Base-by-base conservation (phyloP, 495 filamentous ascomycete species). In the Halenospora varia region DNA sequence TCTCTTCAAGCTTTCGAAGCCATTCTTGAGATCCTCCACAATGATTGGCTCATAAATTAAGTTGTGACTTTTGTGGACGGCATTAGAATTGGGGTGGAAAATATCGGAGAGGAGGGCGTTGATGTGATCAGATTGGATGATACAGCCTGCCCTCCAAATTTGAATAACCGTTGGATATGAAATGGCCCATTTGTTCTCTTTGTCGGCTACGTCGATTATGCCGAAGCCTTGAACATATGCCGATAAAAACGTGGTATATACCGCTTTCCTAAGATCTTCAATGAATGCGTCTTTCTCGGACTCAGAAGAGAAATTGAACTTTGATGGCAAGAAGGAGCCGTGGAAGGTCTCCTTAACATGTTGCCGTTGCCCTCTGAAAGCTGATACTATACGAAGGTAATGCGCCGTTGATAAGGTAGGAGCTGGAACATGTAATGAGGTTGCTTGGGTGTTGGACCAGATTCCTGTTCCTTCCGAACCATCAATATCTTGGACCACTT, bases 141-240 rank as follows among this genome's bases (percentile, higher is more conserved):
- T 89, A 66, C 87, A 89, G 3, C 88, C 88, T 1, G 75, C 80
- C 1, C 83, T 80, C 88, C 87, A 90, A 61, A 90, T 83, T 62
- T 86, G 79, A 3, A 89, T 65, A 51, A 86, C 79, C 3, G 77
- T 75, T 2, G 71, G 70, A 25, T 84, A 75, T 58, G 85, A 73
- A 55, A 90, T 76, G 19, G 80, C 70, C 87, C 87, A 90, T 24
- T 75, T 73, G 61, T 89, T 77, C 25, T 82, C 75, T 26, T 77
- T 73, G 48, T 85, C 80, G 0, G 85, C 81, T 22, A 76, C 73
- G 4, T 79, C 79, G 56, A 91, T 87, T 44, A 89, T 68, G 61
- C 85, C 80, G 24, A 91, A 71, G 1, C 86, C 87, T 69, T 90
- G 84, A 24, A 79, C 78, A 66, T 83, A 90, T 1, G 81, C 80